Evolutionary conservation across 805 yeast species (phyloP).

Genomic region (Teunomyces tritomae): DNA sequence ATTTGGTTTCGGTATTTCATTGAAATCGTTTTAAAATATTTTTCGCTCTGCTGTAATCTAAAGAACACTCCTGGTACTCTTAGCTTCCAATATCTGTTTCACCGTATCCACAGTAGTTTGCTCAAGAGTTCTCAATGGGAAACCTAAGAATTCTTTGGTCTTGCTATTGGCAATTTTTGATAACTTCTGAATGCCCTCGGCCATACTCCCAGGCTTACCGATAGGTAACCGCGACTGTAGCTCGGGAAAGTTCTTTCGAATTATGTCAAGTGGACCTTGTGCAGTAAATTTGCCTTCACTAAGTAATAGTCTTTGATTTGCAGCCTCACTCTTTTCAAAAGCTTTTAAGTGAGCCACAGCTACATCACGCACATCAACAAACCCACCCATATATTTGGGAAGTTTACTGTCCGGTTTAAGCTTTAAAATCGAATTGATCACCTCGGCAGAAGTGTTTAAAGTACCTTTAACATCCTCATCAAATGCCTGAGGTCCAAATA

Average conservation of each 20-base stretch:
- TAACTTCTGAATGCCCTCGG: neutral
- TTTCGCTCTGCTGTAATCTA: neutral
- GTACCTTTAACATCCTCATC: slow-evolving; percentile 28
- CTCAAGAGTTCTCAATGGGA: slow-evolving; percentile 16
- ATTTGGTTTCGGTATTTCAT: neutral
- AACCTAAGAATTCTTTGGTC: slow-evolving; percentile 19
- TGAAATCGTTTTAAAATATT: neutral
- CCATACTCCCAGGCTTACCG: slow-evolving; percentile 1
- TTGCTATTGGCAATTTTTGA: slow-evolving; percentile 8
- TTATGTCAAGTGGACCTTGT: slow-evolving; percentile 22
- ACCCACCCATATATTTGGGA: slow-evolving; percentile 20
- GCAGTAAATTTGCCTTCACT: slow-evolving; percentile 13
- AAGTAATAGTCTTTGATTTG: slow-evolving; percentile 13
- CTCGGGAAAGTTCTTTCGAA: slow-evolving; percentile 20
- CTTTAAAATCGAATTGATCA: slow-evolving; percentile 42
- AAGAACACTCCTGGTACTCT: neutral
- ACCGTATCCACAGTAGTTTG: slow-evolving; percentile 21
- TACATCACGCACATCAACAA: slow-evolving; percentile 48
- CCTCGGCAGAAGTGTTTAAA: slow-evolving; percentile 34
- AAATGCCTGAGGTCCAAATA: slow-evolving; percentile 57
- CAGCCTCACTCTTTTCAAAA: slow-evolving; percentile 24
- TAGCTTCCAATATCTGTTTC: slow-evolving; percentile 15
- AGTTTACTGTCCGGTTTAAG: slow-evolving; percentile 17
- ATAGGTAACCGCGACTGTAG: slow-evolving; percentile 8
- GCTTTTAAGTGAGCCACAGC: slow-evolving; percentile 45